phyloP scores from a whole-genome alignment of 306 rosid genomes.

The Astragalus glycyphyllos region DNA sequence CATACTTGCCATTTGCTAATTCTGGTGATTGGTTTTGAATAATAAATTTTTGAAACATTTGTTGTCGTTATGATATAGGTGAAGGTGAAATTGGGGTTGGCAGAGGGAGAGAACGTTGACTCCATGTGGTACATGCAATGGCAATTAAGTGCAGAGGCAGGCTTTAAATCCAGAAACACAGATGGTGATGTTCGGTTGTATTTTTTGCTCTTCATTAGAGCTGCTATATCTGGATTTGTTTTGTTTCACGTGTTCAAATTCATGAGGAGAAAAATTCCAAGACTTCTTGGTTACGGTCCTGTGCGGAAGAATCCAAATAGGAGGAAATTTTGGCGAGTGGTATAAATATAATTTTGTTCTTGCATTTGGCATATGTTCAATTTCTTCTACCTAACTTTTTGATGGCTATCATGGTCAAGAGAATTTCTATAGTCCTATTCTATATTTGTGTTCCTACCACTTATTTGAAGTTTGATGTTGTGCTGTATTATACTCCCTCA shows the following conservation, averaged over 20 bases:
- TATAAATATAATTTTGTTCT: conserved; percentile 63
- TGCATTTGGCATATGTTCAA: conserved; percentile 19
- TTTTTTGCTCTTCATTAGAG: conserved; percentile 66
- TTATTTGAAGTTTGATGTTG: conserved; percentile 31
- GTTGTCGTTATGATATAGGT: conserved; percentile 57
- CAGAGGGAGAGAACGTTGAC: conserved; percentile 80
- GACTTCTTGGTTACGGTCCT: conserved; percentile 81
- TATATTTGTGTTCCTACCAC: conserved; percentile 1
- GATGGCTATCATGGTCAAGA: conserved; percentile 18
- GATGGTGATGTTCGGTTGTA: conserved; percentile 56
- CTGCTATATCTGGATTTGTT: conserved; percentile 61
- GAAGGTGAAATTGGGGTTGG: conserved; percentile 84
- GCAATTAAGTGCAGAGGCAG: conserved; percentile 85
- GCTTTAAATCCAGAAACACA: conserved; percentile 55
- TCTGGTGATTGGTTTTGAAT: conserved; percentile 34
- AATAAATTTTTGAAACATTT: conserved; percentile 23
- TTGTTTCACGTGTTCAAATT: conserved; percentile 61
- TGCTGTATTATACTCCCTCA: too few relatives aligned
- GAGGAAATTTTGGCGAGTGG: conserved; percentile 77
- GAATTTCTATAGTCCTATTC: conserved; percentile 17
- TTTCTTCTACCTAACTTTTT: conserved; percentile 26
- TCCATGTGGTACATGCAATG: conserved; percentile 88
- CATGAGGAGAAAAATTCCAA: conserved; percentile 60
- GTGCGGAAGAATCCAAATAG: conserved; percentile 70
- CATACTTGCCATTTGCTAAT: conserved; percentile 37